Evolutionary conservation across 2,329 filamentous ascomycete species (phyloP), one percentile per base, ranked within the genome.

Genomic region (Penicillium aurantiogriseum): DNA sequence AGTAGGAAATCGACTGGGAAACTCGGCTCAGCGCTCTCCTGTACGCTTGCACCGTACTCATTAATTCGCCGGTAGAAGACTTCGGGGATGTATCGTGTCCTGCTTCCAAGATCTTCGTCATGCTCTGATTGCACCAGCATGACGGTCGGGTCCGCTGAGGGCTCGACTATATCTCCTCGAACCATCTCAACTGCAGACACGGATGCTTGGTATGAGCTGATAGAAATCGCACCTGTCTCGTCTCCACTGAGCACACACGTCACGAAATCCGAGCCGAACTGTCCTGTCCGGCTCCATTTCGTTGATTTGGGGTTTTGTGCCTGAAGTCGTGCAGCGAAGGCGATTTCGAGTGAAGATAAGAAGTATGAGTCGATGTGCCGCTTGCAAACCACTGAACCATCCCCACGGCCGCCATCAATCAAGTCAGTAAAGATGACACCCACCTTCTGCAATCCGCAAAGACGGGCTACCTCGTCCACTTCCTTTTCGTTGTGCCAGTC

Each of bases 181-280:
- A 96, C 91, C 94, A 99, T 99, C 74, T 99, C 94, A 5, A 97
- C 92, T 0, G 92, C 92, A 17, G 94, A 89, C 66, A 97, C 96
- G 1, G 93, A 96, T 62, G 91, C 92, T 75, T 99, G 94, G 69
- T 97, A 99, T 0, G 92, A 87, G 4, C 91, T 90, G 60, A 99
- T 90, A 19, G 88, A 84, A 64, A 99, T 97, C 62, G 92, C 87
- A 54, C 92, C 91, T 48, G 90, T 81, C 62, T 94, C 90, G 67
- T 97, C 93, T 46, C 93, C 93, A n/a, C 91, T 93, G 59, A 99
- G 83, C 43, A 99, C 87, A 74, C 94, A 99, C 0, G 94, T 97
- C 47, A 99, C 92, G 73, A 97, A 97, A 71, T 95, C 94, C 48
- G 93, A 97, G 19, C 94, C 94, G 70, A 97, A 99, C 54, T 85